Evolutionary conservation across 495 filamentous ascomycete genomes (phyloP), one percentile per base, ranked within the genome.

Genomic region (Hypoxylon cercidicola): DNA sequence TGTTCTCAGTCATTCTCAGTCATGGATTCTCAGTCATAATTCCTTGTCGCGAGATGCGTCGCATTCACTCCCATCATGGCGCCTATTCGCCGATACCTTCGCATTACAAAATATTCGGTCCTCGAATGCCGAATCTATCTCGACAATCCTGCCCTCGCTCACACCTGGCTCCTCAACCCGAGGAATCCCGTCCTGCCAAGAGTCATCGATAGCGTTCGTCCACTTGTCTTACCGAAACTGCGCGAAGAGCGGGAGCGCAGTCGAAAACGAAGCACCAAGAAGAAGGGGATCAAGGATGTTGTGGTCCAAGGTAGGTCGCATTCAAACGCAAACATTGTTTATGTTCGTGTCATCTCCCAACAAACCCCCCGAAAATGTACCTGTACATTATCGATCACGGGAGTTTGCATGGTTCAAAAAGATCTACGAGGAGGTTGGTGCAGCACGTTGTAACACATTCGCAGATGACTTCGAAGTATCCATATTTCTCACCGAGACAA

Each of bases 81-180:
- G 30, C 92, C 91, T 9, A 89, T 93, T 43, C 88, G 91, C 34
- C 85, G 91, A 64, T 95, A 95, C 67, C 85, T 95, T 53, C 84
- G 91, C 45, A 93, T 95, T 58, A 90, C 88, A 59, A 90, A 93
- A 72, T 90, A 90, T 75, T 96, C 95, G 15, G 93, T 97, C 55
- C 84, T 99, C 45, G 95, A 99, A 83, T 90, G 89, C 48, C 92
- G 94, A 39, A 94, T 99, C 68, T 99, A 97, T 77, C 87, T 97
- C 43, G 95, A 97, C 57, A 92, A 91, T 56, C 95, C 95, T 2
- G 85, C 90, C 7, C 88, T 96, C 43, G 81, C 80, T 5, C 84
- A 88, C 39, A 81, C 87, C 60, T 99, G 95, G 95, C 87, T 99
- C 8, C 84, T 97, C 44, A 86, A 86, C 62, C 75, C 88, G 15